phyloP scores from a whole-genome alignment of 2,329 filamentous ascomycete species.

The Stemphylium vesicarium region DNA sequence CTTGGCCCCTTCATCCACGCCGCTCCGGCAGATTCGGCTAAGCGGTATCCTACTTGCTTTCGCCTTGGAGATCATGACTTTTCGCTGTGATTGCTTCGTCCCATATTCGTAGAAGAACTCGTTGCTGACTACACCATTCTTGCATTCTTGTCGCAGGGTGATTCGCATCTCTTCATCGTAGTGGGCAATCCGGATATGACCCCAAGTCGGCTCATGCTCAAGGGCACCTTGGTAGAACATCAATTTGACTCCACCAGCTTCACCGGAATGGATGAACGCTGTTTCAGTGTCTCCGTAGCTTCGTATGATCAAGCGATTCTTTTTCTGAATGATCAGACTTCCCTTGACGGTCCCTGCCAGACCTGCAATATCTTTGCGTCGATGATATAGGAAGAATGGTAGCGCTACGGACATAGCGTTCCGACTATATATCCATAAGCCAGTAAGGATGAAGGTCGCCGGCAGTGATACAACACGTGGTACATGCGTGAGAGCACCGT shows the following conservation, averaged over 20 bases:
- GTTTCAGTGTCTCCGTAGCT: slow-evolving; percentile 58
- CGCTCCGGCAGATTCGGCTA: slow-evolving; percentile 54
- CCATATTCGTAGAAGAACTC: slow-evolving; percentile 59
- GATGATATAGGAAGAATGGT: slow-evolving; percentile 58
- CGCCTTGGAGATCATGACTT: slow-evolving; percentile 49
- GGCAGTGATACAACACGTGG: slow-evolving; percentile 47
- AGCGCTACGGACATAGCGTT: slow-evolving; percentile 53
- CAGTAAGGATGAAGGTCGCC: slow-evolving; percentile 51
- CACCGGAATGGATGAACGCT: slow-evolving; percentile 53
- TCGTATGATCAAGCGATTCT: slow-evolving; percentile 56
- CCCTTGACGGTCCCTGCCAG: slow-evolving; percentile 59
- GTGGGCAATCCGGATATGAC: slow-evolving; percentile 55
- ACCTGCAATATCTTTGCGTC: slow-evolving; percentile 55
- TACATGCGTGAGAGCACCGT: slow-evolving; percentile 51
- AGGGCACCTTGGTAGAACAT: slow-evolving; percentile 47
- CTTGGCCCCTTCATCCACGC: slow-evolving; percentile 54
- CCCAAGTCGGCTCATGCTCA: slow-evolving; percentile 54
- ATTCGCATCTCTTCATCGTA: slow-evolving; percentile 58
- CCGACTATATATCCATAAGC: slow-evolving; percentile 58
- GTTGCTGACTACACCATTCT: slow-evolving; percentile 52
- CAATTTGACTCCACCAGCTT: slow-evolving; percentile 48
- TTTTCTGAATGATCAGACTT: slow-evolving; percentile 56
- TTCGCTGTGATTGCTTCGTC: slow-evolving; percentile 34
- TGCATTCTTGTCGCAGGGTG: slow-evolving; percentile 53
- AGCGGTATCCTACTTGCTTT: slow-evolving; percentile 47